Base-by-base conservation (phyloP, 164 flowering plant genomes). In the Protea cynaroides region DNA sequence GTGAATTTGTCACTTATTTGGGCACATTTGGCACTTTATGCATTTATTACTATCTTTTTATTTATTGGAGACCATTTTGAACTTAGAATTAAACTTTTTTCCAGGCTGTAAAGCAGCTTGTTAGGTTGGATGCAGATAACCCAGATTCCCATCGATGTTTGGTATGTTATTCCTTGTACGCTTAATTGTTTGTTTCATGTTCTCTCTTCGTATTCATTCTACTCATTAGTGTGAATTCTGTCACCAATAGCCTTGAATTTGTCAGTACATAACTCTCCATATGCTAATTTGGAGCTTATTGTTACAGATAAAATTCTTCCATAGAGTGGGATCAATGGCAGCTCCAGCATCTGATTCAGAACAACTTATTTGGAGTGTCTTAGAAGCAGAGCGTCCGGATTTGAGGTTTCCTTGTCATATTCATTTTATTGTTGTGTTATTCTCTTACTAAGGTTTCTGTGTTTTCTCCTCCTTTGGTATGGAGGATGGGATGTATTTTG, bases 131-230 rank as follows among this genome's bases (percentile, higher is more conserved):
- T 76, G 81, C 84, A 46, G 94, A 90, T 57, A 76, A 74, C 75
- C 96, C 97, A 8, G 92, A 88, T 61, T 68, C 97, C 46, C 97
- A 92, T 78, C 80, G 90, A 55, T 95, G 94, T 72, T 76, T 95
- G 93, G 99, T 95, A 89, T 78, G 76, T 56, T 25, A 53, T 64
- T 55, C 59, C 60, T 29, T 58, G 52, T 18, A 5, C 5, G 34
- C 34, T 29, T 29, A 29, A 29, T 29, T 29, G 5, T 5, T 29
- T 29, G 2, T 29, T 5, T 29, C 4, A 29, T 29, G 34, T 29
- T 29, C 5, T 5, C 34, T 29, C 5, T 29, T 29, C 34, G 5
- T 5, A 29, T 29, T 29, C 5, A 29, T 29, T n/a, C 59, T 49
- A 9, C 19, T 15, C 24, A 37, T 36, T 24, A 21, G 37, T 37